Conservation (phyloP, 352 stramenopile species). For the Phytophthora citricola region DNA sequence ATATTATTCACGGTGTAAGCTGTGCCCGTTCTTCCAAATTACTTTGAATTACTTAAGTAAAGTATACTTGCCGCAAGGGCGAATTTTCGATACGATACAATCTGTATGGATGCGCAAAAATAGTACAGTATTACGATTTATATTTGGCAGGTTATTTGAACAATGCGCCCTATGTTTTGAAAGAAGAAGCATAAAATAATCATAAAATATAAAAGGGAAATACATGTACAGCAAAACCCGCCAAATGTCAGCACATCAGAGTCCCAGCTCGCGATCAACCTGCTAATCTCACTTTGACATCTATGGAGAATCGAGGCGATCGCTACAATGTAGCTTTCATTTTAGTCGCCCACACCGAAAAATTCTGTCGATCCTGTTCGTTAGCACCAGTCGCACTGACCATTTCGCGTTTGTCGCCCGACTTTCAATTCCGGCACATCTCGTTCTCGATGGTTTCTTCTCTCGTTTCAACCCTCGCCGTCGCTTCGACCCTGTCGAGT, state of each 20-base stretch:
- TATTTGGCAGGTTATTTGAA: too few species aligned
- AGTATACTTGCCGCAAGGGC: too few species aligned
- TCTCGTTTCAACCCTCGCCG: conserved; percentile 24
- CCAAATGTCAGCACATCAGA: neutral
- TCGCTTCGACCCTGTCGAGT: conserved; percentile 30
- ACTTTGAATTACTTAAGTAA: too few species aligned
- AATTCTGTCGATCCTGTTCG: conserved; percentile 6
- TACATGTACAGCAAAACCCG: too few species aligned
- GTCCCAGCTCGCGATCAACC: neutral
- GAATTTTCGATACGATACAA: too few species aligned
- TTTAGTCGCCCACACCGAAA: conserved; percentile 3
- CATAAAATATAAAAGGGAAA: too few species aligned
- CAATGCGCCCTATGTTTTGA: too few species aligned
- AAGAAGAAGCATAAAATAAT: too few species aligned
- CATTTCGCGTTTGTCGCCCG: conserved; percentile 20
- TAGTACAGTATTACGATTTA: too few species aligned
- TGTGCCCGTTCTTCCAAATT: too few species aligned
- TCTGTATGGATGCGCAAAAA: too few species aligned
- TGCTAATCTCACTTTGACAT: conserved; percentile 3
- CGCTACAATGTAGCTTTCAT: neutral
- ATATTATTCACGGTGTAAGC: too few species aligned
- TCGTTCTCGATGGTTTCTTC: conserved; percentile 15
- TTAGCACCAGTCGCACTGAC: neutral
- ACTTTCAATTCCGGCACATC: neutral
- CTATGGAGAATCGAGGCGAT: conserved; percentile 15